A percentile compares a stretch with the other conserved stretches of the same genome.
phyloP scores from a whole-genome alignment of 1,139 yeast species.

The Lizanozyma gosingica region DNA sequence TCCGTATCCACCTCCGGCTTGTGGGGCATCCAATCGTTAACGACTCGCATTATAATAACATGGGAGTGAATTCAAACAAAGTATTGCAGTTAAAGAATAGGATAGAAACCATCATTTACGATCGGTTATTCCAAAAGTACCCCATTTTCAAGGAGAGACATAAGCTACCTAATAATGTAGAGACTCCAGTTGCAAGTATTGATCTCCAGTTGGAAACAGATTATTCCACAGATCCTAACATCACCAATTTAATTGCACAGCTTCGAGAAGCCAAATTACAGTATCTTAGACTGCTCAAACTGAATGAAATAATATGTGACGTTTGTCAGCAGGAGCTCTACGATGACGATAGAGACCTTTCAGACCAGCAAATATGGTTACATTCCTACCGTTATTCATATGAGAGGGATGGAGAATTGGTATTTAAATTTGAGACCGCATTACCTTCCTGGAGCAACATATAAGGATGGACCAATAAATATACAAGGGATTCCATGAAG shows the following conservation, averaged over 20 bases:
- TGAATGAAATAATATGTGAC: conserved; percentile 11
- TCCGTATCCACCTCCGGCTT: conserved; percentile 61
- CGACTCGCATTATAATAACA: conserved; percentile 28
- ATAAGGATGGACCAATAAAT: conserved; percentile 5
- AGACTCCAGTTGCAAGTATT: conserved; percentile 1
- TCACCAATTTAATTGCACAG: not conserved
- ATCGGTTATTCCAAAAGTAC: conserved; percentile 11
- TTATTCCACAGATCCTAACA: not conserved
- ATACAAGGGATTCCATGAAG: no score
- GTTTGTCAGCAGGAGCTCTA: conserved; percentile 21
- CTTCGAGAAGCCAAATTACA: conserved; percentile 4
- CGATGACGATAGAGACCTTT: conserved; percentile 13
- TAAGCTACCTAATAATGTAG: conserved; percentile 4
- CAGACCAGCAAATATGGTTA: conserved; percentile 21
- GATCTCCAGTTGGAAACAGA: conserved; percentile 4
- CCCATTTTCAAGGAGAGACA: conserved; percentile 10
- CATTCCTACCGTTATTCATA: conserved; percentile 23
- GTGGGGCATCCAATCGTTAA: conserved; percentile 62
- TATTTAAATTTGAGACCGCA: conserved; percentile 17
- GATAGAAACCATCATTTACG: conserved; percentile 22
- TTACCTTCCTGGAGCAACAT: conserved; percentile 23
- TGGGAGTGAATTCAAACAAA: not conserved
- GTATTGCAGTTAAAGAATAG: conserved; percentile 11
- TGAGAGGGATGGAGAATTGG: conserved; percentile 4
- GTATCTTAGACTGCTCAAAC: conserved; percentile 9